Conservation (phyloP, 345 rosid genomes). For the Firmiana major region DNA sequence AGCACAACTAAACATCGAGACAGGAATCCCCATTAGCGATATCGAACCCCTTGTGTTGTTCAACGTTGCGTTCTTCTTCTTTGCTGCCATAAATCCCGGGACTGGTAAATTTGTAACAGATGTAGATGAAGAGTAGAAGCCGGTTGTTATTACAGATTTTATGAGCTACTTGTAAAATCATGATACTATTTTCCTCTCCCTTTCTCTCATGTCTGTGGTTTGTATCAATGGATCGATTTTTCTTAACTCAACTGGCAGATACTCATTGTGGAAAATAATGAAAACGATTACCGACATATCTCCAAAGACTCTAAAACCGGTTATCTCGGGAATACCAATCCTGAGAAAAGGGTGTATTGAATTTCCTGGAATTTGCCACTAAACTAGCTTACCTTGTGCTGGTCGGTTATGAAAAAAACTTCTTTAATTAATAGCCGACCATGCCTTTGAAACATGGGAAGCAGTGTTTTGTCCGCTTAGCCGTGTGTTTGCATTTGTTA, state of each 20-base stretch:
- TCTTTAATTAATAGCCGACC: background rate
- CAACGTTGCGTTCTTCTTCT: conserved; percentile 84
- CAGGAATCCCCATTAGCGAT: conserved; percentile 82
- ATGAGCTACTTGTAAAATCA: background rate
- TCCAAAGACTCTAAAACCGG: background rate
- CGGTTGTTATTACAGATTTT: background rate
- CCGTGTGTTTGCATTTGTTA: background rate
- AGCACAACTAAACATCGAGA: conserved; percentile 94
- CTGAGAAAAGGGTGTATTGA: background rate
- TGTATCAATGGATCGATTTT: conserved; percentile 3
- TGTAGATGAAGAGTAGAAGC: conserved; percentile 44
- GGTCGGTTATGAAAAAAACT: background rate
- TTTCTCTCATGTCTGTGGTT: background rate
- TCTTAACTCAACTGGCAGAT: background rate
- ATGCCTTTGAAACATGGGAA: background rate
- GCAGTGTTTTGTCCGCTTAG: background rate
- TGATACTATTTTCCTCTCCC: background rate
- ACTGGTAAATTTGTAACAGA: conserved; percentile 89
- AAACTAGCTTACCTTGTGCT: background rate
- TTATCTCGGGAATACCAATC: background rate
- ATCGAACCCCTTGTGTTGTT: conserved; percentile 91
- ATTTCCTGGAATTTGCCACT: background rate
- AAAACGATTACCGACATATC: background rate
- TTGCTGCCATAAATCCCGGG: conserved; percentile 93
- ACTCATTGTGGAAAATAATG: background rate